Conservation (phyloP, 1,284 basidiomycete species). For the Cryptococcus jaspeensis region DNA sequence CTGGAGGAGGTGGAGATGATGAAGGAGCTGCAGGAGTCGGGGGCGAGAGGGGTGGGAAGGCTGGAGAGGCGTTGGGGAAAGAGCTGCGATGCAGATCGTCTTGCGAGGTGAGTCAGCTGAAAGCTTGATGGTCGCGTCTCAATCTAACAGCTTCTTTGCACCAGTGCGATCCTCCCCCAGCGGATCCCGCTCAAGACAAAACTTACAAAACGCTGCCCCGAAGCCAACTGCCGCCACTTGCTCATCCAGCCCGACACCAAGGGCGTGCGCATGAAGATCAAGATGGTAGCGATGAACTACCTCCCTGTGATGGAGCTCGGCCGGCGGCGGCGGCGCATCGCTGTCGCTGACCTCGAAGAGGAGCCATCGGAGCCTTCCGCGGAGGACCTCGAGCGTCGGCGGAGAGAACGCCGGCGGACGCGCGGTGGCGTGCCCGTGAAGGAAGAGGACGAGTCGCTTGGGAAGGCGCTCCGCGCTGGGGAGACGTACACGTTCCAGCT, state of each 20-base stretch:
- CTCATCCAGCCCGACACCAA: conserved; percentile 98
- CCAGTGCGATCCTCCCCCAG: conserved; percentile 63
- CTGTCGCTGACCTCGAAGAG: conserved; percentile 10
- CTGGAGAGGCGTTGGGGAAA: conserved; percentile 77
- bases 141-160: not conserved
- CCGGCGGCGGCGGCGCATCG: conserved; percentile 35
- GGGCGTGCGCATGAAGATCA: conserved; percentile 93
- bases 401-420: conserved; percentile 25
- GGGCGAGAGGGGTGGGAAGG: conserved; percentile 62
- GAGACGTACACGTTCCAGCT: conserved; percentile 75
- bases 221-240: conserved; percentile 78
- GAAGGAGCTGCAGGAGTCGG: conserved; percentile 63
- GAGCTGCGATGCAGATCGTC: conserved; percentile 71
- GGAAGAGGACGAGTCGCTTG: conserved; percentile 40
- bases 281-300: conserved; percentile 90
- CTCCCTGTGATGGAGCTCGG: conserved; percentile 79
- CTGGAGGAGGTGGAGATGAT: conserved; percentile 48
- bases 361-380: conserved; percentile 1
- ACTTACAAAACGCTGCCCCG: conserved; percentile 87
- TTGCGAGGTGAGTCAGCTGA: conserved; percentile 59
- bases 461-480: conserved; percentile 26
- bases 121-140: not conserved
- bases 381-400: conserved; percentile 23
- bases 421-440: conserved; percentile 11
- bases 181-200: conserved; percentile 90